phyloP scores from a whole-genome alignment of 768 basidiomycete species.

The Termitomyces heimii region DNA sequence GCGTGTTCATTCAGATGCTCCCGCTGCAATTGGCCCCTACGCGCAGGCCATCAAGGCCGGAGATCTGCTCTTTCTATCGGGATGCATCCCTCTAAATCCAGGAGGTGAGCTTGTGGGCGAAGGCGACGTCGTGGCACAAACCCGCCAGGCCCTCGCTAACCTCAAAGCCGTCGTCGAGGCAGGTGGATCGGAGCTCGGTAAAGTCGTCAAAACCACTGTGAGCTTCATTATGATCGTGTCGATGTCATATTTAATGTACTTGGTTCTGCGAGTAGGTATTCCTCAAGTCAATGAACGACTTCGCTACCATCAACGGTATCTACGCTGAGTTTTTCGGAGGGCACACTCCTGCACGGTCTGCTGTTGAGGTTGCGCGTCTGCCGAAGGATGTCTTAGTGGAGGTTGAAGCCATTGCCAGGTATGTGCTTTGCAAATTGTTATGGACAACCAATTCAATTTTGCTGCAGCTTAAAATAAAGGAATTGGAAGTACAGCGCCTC shows the following conservation, averaged over 20 bases:
- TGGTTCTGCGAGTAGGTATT: conserved; percentile 60
- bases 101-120: conserved; percentile 66
- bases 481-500: background rate
- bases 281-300: conserved; percentile 90
- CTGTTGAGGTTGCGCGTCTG: conserved; percentile 84
- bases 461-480: conserved; percentile 27
- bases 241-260: background rate
- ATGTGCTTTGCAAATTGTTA: conserved; percentile 14
- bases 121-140: conserved; percentile 69
- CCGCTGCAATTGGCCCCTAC: conserved; percentile 82
- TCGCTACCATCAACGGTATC: conserved; percentile 72
- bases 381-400: conserved; percentile 92
- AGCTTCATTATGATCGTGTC: conserved; percentile 20
- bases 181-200: conserved; percentile 68
- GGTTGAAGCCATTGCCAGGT: conserved; percentile 86
- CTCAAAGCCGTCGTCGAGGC: conserved; percentile 79
- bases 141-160: conserved; percentile 82
- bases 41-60: conserved; percentile 82
- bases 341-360: conserved; percentile 90
- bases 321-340: conserved; percentile 84
- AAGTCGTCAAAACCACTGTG: conserved; percentile 91
- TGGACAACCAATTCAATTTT: background rate
- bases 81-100: conserved; percentile 82
- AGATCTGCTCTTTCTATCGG: conserved; percentile 84
- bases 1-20: conserved; percentile 48